A percentile compares a stretch with the other conserved stretches of the same genome.
Conservation (phyloP, 805 yeast species). For the Yarrowia sp. region DNA sequence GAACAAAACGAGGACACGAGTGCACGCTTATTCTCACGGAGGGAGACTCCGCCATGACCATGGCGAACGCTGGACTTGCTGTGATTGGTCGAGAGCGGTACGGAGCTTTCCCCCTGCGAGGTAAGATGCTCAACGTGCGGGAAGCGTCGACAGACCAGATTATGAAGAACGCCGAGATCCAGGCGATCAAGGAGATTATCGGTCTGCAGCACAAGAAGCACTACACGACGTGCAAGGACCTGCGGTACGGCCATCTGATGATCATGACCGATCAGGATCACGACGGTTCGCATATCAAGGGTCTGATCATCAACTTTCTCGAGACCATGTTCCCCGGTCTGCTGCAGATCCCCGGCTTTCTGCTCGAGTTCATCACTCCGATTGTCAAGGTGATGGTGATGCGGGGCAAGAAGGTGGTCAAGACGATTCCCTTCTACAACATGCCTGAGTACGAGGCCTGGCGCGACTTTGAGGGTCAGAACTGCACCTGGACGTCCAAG, state of each 20-base stretch:
- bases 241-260: constrained; percentile 96
- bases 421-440: constrained; percentile 73
- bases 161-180: constrained; percentile 88
- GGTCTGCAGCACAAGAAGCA: constrained; percentile 90
- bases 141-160: constrained; percentile 97
- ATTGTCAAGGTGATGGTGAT: constrained; percentile 85
- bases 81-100: constrained; percentile 94
- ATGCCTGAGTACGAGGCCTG: constrained; percentile 96
- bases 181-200: constrained; percentile 90
- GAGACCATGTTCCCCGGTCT: constrained; percentile 95
- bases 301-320: constrained; percentile 86
- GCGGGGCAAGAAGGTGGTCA: constrained; percentile 44
- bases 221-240: constrained; percentile 66
- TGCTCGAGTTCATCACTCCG: constrained; percentile 93
- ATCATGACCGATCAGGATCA: constrained; percentile 99
- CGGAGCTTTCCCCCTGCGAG: constrained; percentile 93
- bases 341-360: constrained; percentile 83
- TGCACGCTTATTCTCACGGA: constrained; percentile 93
- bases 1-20: constrained; percentile 85
- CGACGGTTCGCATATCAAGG: constrained; percentile 97
- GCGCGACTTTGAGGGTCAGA: constrained; percentile 79
- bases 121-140: constrained; percentile 91
- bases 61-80: constrained; percentile 90
- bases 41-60: constrained; percentile 92
- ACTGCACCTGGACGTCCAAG: constrained; percentile 83